These are phyloP conservation scores for Aspergillus hortae DNA, from an alignment of 2,329 filamentous ascomycete genomes.

Conservation along the genomic window DNA sequence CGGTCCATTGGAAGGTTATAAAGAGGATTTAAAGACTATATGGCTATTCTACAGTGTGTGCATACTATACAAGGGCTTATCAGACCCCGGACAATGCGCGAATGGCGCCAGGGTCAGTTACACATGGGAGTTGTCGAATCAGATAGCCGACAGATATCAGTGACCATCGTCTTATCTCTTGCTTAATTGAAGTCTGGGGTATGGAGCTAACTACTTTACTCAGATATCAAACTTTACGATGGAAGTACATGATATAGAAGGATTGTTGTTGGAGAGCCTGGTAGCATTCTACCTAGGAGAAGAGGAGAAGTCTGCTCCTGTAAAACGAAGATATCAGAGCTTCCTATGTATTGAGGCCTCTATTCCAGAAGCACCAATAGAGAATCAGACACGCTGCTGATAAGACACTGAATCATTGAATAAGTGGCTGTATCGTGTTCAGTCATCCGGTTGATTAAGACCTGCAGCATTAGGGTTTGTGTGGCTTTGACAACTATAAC, in stretches of 20 bases:
- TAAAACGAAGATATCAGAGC: no score
- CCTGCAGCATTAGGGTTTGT: neutral
- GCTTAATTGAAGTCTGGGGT: neutral
- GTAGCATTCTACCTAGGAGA: no score
- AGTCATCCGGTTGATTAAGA: neutral
- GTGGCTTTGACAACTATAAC: no score
- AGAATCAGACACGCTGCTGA: neutral
- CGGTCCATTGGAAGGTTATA: neutral
- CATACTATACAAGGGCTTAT: neutral
- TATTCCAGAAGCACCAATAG: no score
- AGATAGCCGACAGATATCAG: conserved; percentile 7
- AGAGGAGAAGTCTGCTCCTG: no score
- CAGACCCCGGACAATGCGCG: neutral
- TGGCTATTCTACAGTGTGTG: neutral
- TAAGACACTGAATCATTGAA: neutral
- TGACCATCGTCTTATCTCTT: conserved; percentile 1
- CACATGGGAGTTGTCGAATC: conserved; percentile 7
- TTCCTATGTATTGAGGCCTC: no score
- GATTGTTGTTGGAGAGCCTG: no score
- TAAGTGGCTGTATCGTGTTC: neutral
- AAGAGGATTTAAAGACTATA: neutral
- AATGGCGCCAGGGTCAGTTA: neutral
- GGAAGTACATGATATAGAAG: no score
- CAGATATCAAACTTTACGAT: no score
- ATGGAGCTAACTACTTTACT: neutral